phyloP scores from a whole-genome alignment of 257 asterid genomes.

The Nicotiana tomentosiformis region DNA sequence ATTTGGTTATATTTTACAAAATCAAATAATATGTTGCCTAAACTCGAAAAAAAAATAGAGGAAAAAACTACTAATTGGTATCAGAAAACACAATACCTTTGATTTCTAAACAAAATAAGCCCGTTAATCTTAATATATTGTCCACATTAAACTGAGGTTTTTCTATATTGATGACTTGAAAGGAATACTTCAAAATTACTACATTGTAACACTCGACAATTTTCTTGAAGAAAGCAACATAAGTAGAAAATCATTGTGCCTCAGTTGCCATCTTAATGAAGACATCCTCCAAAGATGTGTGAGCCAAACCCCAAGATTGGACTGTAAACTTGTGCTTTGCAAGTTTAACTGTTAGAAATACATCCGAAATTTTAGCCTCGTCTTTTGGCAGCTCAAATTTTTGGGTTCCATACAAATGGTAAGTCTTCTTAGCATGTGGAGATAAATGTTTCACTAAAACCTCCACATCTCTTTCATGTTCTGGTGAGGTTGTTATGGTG shows the following conservation, averaged over 20 bases:
- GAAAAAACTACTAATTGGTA: too few species aligned
- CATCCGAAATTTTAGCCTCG: slow-evolving; percentile 20
- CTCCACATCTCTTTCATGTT: slow-evolving; percentile 20
- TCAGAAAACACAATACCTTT: too few species aligned
- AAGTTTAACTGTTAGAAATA: slow-evolving; percentile 24
- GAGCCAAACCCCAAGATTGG: slow-evolving; percentile 32
- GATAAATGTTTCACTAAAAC: slow-evolving; percentile 12
- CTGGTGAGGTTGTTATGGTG: slow-evolving; percentile 28
- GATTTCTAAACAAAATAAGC: too few species aligned
- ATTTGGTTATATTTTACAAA: too few species aligned
- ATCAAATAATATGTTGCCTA: too few species aligned
- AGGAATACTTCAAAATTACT: neutral
- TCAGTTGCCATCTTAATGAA: slow-evolving; percentile 28
- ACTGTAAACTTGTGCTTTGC: slow-evolving; percentile 26
- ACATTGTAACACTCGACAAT: neutral
- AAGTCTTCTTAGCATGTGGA: slow-evolving; percentile 21
- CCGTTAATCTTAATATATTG: too few species aligned
- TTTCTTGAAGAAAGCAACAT: neutral
- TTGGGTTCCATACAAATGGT: slow-evolving; percentile 30
- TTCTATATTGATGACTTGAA: too few species aligned
- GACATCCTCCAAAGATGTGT: slow-evolving; percentile 35
- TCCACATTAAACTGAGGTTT: too few species aligned
- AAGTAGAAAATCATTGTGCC: neutral
- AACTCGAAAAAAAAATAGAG: too few species aligned
- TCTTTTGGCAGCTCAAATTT: slow-evolving; percentile 31